Percentiles rank a stretch among this genome's conserved stretches.
Evolutionary conservation across 2,329 filamentous ascomycete species (phyloP).

Genomic region (Fusarium sp.): DNA sequence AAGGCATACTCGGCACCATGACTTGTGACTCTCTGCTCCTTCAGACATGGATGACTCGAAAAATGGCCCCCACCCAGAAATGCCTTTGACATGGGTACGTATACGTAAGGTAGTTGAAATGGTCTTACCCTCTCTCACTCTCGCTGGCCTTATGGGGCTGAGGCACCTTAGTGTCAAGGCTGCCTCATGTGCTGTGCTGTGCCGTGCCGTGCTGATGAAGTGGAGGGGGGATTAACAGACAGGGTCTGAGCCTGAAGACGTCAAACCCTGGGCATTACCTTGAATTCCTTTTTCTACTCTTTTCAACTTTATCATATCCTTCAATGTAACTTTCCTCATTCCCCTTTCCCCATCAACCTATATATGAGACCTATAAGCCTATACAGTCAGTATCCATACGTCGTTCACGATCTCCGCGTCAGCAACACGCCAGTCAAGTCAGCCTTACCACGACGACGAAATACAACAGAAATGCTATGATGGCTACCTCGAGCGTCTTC

Average conservation of each 20-base stretch:
- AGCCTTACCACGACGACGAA: neutral
- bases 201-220: conserved; percentile 6
- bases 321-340: conserved; percentile 11
- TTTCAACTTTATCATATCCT: neutral
- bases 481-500: conserved; percentile 39
- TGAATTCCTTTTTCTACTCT: conserved; percentile 1
- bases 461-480: conserved; percentile 22
- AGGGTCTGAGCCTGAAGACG: conserved; percentile 6
- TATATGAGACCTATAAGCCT: neutral
- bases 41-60: conserved; percentile 1
- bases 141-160: neutral
- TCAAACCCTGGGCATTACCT: neutral
- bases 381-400: no score
- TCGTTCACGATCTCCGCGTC: neutral
- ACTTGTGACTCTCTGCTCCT: neutral
- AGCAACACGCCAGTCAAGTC: neutral
- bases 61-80: conserved; percentile 24
- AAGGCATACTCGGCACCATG: conserved; percentile 16
- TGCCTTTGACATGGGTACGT: neutral
- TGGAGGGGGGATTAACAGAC: conserved; percentile 5
- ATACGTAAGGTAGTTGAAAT: neutral
- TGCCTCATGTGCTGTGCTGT: conserved; percentile 24
- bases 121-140: neutral
- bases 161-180: conserved; percentile 15
- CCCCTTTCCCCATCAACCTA: neutral